phyloP scores from a whole-genome alignment of 2,329 filamentous ascomycete genomes.

The Xylariaceae sp. region DNA sequence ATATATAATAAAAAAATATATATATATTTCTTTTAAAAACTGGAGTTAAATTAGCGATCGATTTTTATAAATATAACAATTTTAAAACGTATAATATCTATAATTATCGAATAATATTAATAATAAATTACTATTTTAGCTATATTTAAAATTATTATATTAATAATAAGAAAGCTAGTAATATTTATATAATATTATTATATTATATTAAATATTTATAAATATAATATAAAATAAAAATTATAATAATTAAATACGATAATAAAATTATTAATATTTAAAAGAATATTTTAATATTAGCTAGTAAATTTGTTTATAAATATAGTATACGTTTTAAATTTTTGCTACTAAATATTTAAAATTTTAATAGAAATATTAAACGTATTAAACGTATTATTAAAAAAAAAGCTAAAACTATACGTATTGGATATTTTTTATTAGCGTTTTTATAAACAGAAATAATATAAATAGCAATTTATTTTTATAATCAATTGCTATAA shows the following conservation, averaged over 20 bases:
- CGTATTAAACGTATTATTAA: not conserved
- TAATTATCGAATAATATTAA: not conserved
- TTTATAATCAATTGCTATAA: not conserved
- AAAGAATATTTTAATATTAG: not conserved
- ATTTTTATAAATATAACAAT: not conserved
- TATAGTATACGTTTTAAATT: not conserved
- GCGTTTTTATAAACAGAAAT: not conserved
- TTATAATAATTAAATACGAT: not conserved
- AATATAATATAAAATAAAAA: not conserved
- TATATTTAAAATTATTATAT: too few species aligned
- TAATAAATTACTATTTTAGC: not conserved
- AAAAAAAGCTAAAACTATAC: not conserved
- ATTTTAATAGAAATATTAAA: not conserved
- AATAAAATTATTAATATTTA: too few species aligned
- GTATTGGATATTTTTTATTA: not conserved
- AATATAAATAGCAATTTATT: not conserved
- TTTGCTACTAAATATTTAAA: not conserved
- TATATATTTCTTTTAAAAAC: not conserved
- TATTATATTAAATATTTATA: not conserved
- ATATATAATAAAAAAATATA: not conserved
- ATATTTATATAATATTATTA: not conserved
- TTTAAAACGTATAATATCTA: not conserved
- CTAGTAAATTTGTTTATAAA: not conserved
- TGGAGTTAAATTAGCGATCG: not conserved
- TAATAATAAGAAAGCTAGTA: too few species aligned